Evolutionary conservation across 73 alveolate genomes (phyloP).

Genomic region (Durusdinium trenchii): DNA sequence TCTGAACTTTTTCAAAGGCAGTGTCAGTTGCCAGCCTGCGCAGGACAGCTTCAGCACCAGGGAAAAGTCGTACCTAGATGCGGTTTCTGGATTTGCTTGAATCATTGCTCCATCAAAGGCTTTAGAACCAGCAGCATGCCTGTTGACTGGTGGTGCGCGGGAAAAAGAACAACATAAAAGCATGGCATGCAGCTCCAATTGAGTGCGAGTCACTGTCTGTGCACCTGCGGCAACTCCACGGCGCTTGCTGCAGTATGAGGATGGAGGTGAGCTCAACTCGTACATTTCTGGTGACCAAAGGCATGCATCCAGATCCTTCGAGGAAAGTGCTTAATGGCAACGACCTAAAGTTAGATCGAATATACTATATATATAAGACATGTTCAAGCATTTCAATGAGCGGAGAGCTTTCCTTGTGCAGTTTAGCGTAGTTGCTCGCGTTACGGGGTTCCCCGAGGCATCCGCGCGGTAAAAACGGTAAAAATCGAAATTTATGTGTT

Average conservation of each 20-base stretch:
- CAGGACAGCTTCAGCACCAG: slow-evolving; percentile 58
- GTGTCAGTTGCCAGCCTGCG: slow-evolving; percentile 35
- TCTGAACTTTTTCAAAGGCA: not conserved
- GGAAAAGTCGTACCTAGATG: slow-evolving; percentile 52
- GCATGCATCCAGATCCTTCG: slow-evolving; percentile 79
- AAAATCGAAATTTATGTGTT: too few relatives aligned
- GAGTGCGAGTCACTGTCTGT: slow-evolving; percentile 17
- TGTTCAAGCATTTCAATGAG: too few relatives aligned
- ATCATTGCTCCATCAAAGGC: not conserved
- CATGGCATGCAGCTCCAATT: not conserved
- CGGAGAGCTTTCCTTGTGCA: too few relatives aligned
- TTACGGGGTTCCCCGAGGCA: too few relatives aligned
- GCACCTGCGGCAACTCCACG: slow-evolving; percentile 83
- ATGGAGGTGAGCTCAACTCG: slow-evolving; percentile 34
- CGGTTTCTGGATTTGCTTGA: not conserved
- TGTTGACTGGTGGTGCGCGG: not conserved
- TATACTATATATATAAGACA: too few relatives aligned
- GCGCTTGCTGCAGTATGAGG: slow-evolving; percentile 72
- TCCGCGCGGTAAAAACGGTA: too few relatives aligned
- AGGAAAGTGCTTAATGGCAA: too few relatives aligned
- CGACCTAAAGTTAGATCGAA: too few relatives aligned
- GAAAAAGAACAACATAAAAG: not conserved
- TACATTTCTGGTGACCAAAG: slow-evolving; percentile 77
- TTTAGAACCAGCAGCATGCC: not conserved
- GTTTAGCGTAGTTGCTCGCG: too few relatives aligned